Percentiles rank a stretch among this genome's conserved stretches.
Conservation (phyloP, 768 basidiomycete species). For the Tephrocybe sp. region DNA sequence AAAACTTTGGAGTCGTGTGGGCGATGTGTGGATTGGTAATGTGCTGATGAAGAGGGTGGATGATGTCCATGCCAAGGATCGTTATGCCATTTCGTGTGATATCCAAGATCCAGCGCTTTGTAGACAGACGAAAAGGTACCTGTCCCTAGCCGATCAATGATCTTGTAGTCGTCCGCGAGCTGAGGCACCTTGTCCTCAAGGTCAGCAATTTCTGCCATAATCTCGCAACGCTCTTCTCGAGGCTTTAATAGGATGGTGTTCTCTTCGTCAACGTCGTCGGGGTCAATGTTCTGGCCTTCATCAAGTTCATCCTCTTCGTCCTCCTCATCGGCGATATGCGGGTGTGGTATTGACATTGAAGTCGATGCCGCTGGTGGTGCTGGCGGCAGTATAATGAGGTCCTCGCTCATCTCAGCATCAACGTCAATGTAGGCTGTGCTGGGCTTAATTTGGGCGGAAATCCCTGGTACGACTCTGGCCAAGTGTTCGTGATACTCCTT, state of each 20-base stretch:
- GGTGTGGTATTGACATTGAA: too few relatives aligned
- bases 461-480: slow-evolving; percentile 36
- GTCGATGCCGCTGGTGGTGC: neutral
- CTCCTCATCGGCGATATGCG: too few relatives aligned
- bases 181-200: slow-evolving; percentile 64
- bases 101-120: slow-evolving; percentile 83
- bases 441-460: slow-evolving; percentile 13
- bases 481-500: slow-evolving; percentile 51
- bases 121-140: slow-evolving; percentile 99
- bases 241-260: slow-evolving; percentile 54
- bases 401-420: slow-evolving; percentile 53
- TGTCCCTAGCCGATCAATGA: slow-evolving; percentile 91
- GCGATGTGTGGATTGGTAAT: slow-evolving; percentile 53
- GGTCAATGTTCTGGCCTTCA: slow-evolving; percentile 30
- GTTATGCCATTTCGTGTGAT: slow-evolving; percentile 78
- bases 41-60: slow-evolving; percentile 58
- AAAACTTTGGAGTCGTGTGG: slow-evolving; percentile 55
- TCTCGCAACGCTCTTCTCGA: slow-evolving; percentile 68
- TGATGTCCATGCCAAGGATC: slow-evolving; percentile 68
- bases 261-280: slow-evolving; percentile 57
- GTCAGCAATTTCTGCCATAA: slow-evolving; percentile 73
- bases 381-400: slow-evolving; percentile 21
- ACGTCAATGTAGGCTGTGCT: slow-evolving; percentile 36
- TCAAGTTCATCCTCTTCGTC: slow-evolving; percentile 14
- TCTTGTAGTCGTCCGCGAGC: slow-evolving; percentile 64